Evolutionary conservation across 345 rosid species (phyloP).

Genomic region (Hevea brasiliensis): DNA sequence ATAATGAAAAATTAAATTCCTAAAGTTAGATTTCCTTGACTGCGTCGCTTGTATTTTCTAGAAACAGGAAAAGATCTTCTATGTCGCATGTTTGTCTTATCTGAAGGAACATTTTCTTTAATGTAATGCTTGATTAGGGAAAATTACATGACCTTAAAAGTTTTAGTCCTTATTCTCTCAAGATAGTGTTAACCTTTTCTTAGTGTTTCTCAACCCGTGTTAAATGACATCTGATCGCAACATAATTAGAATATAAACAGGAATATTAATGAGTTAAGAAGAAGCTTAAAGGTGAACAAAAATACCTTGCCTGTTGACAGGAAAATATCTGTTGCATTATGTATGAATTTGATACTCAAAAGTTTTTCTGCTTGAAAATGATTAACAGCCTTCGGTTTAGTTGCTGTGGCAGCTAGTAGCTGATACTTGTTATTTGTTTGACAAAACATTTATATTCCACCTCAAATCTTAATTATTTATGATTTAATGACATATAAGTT

Average conservation of each 20-base stretch:
- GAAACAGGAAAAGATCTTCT: constrained; percentile 8
- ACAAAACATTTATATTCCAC: too few relatives aligned
- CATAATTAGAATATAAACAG: not conserved
- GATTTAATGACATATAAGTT: not conserved
- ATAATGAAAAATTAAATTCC: too few relatives aligned
- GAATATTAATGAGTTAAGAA: not conserved
- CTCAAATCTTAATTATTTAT: not conserved
- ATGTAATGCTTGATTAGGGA: not conserved
- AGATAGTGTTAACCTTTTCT: not conserved
- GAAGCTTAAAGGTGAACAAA: not conserved
- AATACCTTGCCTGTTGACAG: not conserved
- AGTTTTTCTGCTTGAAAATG: not conserved
- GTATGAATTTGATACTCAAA: not conserved
- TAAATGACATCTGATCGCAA: not conserved
- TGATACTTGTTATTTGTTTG: too few relatives aligned
- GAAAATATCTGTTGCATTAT: not conserved
- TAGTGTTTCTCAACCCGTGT: not conserved
- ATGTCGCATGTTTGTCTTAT: constrained; percentile 3
- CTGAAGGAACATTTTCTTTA: not conserved
- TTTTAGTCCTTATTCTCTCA: not conserved
- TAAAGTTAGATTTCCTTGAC: too few relatives aligned
- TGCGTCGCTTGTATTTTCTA: too few relatives aligned
- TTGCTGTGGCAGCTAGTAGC: too few relatives aligned
- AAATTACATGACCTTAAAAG: not conserved
- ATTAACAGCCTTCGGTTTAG: not conserved